phyloP scores from a whole-genome alignment of 805 yeast species.

The Ogataea trehalophila region DNA sequence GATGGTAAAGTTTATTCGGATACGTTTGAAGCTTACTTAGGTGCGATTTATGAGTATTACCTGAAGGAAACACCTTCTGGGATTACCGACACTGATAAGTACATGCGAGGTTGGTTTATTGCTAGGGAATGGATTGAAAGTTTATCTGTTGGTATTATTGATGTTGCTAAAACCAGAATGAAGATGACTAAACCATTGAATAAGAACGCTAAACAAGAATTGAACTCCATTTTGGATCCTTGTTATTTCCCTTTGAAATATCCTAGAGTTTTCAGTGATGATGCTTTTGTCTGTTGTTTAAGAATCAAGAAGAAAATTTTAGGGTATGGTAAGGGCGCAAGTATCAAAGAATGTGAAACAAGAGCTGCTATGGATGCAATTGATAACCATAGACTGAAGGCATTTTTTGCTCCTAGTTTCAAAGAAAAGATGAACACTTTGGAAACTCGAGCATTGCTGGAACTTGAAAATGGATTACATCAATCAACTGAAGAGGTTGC shows the following conservation, averaged over 20 bases:
- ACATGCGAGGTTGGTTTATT: conserved; percentile 37
- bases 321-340: conserved; percentile 67
- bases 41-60: conserved; percentile 45
- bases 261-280: conserved; percentile 31
- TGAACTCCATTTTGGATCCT: conserved; percentile 68
- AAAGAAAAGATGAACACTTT: not conserved
- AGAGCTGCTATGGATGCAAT: conserved; percentile 77
- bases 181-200: conserved; percentile 38
- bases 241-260: conserved; percentile 48
- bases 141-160: conserved; percentile 43
- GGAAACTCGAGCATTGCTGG: not conserved
- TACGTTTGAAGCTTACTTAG: conserved; percentile 84
- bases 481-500: not conserved
- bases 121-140: conserved; percentile 53
- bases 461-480: not conserved
- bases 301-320: conserved; percentile 56
- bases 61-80: not conserved
- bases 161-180: conserved; percentile 29
- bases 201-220: conserved; percentile 64
- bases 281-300: conserved; percentile 61
- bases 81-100: conserved; percentile 5
- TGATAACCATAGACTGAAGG: conserved; percentile 25
- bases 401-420: not conserved
- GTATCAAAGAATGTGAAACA: conserved; percentile 69
- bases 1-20: conserved; percentile 72